A percentile compares a stretch with the other conserved stretches of the same genome.
Conservation (phyloP, 495 filamentous ascomycete species). For the Clohesyomyces aquaticus region DNA sequence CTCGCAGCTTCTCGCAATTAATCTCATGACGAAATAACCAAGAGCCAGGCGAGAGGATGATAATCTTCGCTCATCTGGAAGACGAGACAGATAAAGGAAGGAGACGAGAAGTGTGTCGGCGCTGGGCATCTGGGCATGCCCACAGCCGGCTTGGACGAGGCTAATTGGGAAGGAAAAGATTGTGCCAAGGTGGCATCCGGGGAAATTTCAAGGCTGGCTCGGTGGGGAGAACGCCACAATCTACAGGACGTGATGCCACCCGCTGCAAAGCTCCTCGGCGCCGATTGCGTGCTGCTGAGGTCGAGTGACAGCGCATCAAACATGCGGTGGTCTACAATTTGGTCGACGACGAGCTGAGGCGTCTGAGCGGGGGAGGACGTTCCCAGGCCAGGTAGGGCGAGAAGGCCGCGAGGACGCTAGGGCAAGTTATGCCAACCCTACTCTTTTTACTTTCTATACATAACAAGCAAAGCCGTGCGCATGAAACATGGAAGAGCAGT, state of each 20-base stretch:
- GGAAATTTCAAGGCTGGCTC: no score
- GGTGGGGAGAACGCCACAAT: constrained; percentile 26
- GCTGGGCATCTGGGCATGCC: constrained; percentile 6
- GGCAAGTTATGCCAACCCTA: no score
- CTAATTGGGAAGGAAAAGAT: constrained; percentile 27
- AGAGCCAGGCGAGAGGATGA: constrained; percentile 20
- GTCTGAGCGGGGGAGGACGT: no score
- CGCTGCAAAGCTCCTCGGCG: not conserved
- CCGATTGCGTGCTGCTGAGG: not conserved
- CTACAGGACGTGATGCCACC: constrained; percentile 13
- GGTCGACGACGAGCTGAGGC: no score
- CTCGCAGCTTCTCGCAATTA: not conserved
- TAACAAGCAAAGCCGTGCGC: no score
- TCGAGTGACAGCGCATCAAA: not conserved
- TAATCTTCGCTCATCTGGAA: constrained; percentile 17
- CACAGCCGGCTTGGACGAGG: not conserved
- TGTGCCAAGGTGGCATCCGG: constrained; percentile 18
- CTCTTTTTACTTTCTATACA: no score
- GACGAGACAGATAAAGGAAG: not conserved
- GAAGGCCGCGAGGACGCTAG: no score
- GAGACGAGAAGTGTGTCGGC: not conserved
- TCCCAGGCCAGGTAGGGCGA: no score
- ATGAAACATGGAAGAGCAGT: no score
- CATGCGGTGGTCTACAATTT: no score
- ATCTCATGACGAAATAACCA: constrained; percentile 5